phyloP scores from a whole-genome alignment of 352 stramenopile species.

The Pythium scleroteichum region DNA sequence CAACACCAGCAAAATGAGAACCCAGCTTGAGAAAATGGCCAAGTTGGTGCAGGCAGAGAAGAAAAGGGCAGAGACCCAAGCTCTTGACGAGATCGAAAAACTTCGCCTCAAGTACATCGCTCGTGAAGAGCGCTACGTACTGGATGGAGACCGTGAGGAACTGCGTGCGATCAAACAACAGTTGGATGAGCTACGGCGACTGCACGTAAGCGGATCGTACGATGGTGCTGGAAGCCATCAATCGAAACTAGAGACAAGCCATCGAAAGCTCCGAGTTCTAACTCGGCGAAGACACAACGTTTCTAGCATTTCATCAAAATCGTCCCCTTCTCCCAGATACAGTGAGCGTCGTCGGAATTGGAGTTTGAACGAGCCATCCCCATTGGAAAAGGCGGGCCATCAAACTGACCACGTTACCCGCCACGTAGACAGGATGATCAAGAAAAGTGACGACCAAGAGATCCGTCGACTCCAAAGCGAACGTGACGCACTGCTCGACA shows the following conservation, averaged over 20 bases:
- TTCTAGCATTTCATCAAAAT: neutral
- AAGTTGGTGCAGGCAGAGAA: slow-evolving; percentile 60
- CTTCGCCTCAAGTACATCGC: slow-evolving; percentile 79
- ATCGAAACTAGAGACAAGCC: neutral
- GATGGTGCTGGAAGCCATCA: neutral
- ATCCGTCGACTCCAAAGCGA: slow-evolving; percentile 54
- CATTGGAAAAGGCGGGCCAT: neutral
- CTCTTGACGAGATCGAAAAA: slow-evolving; percentile 75
- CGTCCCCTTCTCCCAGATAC: neutral
- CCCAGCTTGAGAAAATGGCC: slow-evolving; percentile 62
- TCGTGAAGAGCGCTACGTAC: slow-evolving; percentile 74
- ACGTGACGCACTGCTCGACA: slow-evolving; percentile 56
- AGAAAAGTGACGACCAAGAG: slow-evolving; percentile 38
- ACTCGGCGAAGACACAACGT: neutral
- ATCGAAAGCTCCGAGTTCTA: neutral
- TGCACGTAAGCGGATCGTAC: slow-evolving; percentile 29
- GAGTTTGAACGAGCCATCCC: slow-evolving; percentile 11
- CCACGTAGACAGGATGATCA: too few relatives aligned
- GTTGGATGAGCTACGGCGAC: slow-evolving; percentile 64
- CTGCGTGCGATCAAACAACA: slow-evolving; percentile 82
- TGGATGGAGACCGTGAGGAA: slow-evolving; percentile 80
- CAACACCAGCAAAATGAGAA: slow-evolving; percentile 40
- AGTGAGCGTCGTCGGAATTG: slow-evolving; percentile 15
- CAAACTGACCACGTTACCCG: too few relatives aligned
- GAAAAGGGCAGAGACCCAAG: slow-evolving; percentile 62